Base-by-base conservation (phyloP, 345 rosid species). In the Sapria himalayana region DNA sequence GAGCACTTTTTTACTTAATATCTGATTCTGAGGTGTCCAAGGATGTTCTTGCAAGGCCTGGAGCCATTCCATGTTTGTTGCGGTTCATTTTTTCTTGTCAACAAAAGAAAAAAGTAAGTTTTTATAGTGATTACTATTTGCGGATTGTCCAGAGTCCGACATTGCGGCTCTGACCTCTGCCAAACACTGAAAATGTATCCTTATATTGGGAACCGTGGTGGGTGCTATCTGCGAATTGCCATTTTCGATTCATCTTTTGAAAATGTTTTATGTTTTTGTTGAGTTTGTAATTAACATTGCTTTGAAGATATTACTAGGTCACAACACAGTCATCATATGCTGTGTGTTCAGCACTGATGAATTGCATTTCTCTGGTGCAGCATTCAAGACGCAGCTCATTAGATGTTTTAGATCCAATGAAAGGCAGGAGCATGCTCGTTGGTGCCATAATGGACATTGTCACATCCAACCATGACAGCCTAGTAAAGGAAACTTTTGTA, bases 351-450 rank as follows among this genome's bases (percentile, higher is more conserved):
- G 52, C 60, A 70, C 72, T 78, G 75, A 75, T 76, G 63, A 52
- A 57, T 73, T 70, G 70, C 72, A 68, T 81, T 78, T 82, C 62
- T 73, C 64, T 89, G 85, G 75, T 78, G 80, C 94, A 82, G 98
- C 93, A 69, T 45, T 66, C 81, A 54, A 69, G 94, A 64, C 94
- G 84, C 67, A 74, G 77, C 79, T 89, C 98, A 72, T 76, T 76
- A 75, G 75, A 74, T 72, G 54, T 71, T 64, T 79, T 76, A 67
- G 85, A 82, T 76, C 79, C 94, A 72, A 74, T 82, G 78, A 89
- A 89, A 89, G 94, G 94, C 62, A 82, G 98, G 82, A 82, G 98
- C 76, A 82, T 82, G 98, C 98, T 89, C 40, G 93, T 89, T 47
- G 93, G 93, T 55, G 91, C 98, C 55, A 76, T 82, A 25, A 82